phyloP scores from a whole-genome alignment of 345 rosid genomes.

The Populus nigra region DNA sequence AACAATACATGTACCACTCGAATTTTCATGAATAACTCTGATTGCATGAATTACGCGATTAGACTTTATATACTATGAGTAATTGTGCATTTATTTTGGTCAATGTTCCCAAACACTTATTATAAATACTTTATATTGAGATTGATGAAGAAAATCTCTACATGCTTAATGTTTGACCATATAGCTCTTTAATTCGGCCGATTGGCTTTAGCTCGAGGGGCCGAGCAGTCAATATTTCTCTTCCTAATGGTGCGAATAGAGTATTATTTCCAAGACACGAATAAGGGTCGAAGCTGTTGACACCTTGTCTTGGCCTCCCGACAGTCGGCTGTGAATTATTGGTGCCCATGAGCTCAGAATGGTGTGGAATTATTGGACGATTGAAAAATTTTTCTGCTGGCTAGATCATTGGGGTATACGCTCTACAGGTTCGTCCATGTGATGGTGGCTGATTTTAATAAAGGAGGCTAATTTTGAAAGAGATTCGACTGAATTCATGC shows the following conservation, averaged over 20 bases:
- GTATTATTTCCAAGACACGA: neutral
- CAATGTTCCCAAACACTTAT: no score
- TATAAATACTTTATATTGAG: no score
- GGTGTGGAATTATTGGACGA: slow-evolving; percentile 28
- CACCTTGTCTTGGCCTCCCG: slow-evolving; percentile 22
- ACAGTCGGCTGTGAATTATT: slow-evolving; percentile 31
- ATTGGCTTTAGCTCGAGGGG: neutral
- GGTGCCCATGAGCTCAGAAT: slow-evolving; percentile 19
- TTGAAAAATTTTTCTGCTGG: neutral
- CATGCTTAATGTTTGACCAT: no score
- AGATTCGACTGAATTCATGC: slow-evolving; percentile 10
- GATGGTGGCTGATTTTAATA: slow-evolving; percentile 23
- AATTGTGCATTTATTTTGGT: no score
- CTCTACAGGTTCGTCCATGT: slow-evolving; percentile 38
- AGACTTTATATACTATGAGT: no score
- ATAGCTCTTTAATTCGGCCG: no score
- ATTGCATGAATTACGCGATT: no score
- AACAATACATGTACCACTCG: no score
- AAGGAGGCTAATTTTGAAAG: slow-evolving; percentile 11
- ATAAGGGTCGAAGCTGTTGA: slow-evolving; percentile 7
- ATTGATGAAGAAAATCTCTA: no score
- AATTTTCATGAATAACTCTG: no score
- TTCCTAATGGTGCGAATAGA: no score
- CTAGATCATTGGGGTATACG: slow-evolving; percentile 3
- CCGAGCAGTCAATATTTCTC: neutral